Base-by-base conservation (phyloP, 140 eudicot genomes). In the Flaveria floridana region DNA sequence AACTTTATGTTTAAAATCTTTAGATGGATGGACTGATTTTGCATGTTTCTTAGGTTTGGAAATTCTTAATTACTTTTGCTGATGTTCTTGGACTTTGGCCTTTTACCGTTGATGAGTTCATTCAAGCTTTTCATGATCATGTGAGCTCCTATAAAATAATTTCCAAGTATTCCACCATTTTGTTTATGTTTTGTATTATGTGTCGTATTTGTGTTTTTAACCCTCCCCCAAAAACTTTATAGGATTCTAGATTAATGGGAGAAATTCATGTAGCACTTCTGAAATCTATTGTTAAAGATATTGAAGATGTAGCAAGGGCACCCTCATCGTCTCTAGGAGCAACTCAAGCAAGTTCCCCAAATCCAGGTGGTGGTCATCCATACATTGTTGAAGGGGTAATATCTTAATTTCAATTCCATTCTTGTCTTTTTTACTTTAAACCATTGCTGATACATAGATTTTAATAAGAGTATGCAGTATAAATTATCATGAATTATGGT, bases 41-140 rank as follows among this genome's bases (percentile, higher is more conserved):
- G 11, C 14, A 37, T 80, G 15, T 71, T 41, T 58, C 58, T 68
- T 76, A 93, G 96, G 93, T 86, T 28, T 93, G 97, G 97, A 86
- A 88, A 76, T 93, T 93, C 79, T 76, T 90, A 51, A 84, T 90
- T 47, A 86, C 97, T 71, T 93, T 93, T 77, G 89, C 98, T 10
- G 98, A 93, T 82, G 94, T 93, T 85, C 91, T 93, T 75, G 94
- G 96, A 51, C 85, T 93, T 48, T 90, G 98, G 98, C 98, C 98
- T 65, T 93, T 90, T 79, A 93, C 98, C 18, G 82, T 93, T 74
- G 98, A 90, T 39, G 98, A 93, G 84, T 93, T 93, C 71, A 80
- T 84, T 70, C 96, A 88, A 84, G 93, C 97, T 37, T 82, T 93
- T 76, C 98, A 93, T 57, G 96, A 88, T 79, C 84, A 76, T 81